Percentiles rank a stretch among this genome's conserved stretches.
These are phyloP conservation scores for Drechslerella stenobrocha DNA, from an alignment of 2,329 filamentous ascomycete genomes.

Conservation along the genomic window DNA sequence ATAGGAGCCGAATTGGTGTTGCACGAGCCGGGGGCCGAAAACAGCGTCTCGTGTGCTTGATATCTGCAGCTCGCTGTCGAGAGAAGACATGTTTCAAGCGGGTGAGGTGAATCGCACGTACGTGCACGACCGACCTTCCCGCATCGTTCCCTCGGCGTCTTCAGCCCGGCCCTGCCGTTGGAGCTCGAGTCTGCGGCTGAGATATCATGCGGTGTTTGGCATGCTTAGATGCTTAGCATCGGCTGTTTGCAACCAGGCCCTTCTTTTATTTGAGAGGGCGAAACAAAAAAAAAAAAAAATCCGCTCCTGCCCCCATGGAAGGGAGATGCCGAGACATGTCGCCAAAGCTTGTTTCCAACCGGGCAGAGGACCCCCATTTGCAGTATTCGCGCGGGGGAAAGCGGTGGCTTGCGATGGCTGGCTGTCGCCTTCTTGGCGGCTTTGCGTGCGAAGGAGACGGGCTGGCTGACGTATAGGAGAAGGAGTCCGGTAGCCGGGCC, in stretches of 20 bases:
- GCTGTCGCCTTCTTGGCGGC: too few relatives aligned
- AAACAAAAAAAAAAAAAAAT: background rate
- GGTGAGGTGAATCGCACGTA: background rate
- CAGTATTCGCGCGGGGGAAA: too few relatives aligned
- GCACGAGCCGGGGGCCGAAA: slow-evolving; percentile 28
- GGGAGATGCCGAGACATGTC: slow-evolving; percentile 48
- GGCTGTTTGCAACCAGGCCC: too few relatives aligned
- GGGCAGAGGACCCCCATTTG: background rate
- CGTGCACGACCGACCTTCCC: slow-evolving; percentile 6
- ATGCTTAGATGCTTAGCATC: too few relatives aligned
- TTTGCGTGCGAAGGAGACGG: too few relatives aligned
- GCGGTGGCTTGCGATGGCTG: too few relatives aligned
- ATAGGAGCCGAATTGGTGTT: slow-evolving; percentile 39
- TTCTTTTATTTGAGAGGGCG: too few relatives aligned
- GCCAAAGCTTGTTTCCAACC: slow-evolving; percentile 47
- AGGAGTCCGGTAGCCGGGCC: slow-evolving; percentile 29
- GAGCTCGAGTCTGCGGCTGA: slow-evolving; percentile 4
- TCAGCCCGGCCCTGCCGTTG: slow-evolving; percentile 5
- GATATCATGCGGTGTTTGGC: too few relatives aligned
- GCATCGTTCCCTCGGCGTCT: slow-evolving; percentile 23
- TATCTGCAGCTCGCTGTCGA: slow-evolving; percentile 18
- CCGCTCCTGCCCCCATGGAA: slow-evolving; percentile 22
- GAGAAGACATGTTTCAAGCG: background rate
- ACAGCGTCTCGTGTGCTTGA: slow-evolving; percentile 14
- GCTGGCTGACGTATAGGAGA: slow-evolving; percentile 14